Evolutionary conservation across 2,329 filamentous ascomycete species (phyloP), one percentile per base, ranked within the genome.

Genomic region (Berkeleyomyces basicola): DNA sequence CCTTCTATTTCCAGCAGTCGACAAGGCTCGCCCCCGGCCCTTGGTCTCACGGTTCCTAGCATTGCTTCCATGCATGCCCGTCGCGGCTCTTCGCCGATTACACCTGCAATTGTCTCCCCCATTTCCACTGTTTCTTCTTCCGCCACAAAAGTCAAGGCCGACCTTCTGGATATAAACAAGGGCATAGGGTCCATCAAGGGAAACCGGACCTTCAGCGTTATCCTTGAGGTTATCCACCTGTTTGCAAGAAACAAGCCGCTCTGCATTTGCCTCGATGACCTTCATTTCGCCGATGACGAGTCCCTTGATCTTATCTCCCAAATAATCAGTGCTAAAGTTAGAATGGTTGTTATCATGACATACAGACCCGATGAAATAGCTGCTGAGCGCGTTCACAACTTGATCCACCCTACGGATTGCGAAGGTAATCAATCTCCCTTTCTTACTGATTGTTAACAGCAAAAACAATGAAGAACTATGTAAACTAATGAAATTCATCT

Each of bases 281-380:
- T 96, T 40, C 90, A 96, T 68, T 93, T 90, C 71, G 90, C 90
- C 5, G 92, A 96, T 70, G 82, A 87, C 36, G 92, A 96, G 71
- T 93, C 87, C 11, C 75, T 93, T 58, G 89, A 95, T 64, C 77
- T 96, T 61, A 85, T 96, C 46, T 81, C 85, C 14, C 86, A 90
- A 68, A 90, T 96, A 61, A 83, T 95, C 62, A 79, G 80, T 59
- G 84, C 86, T 1, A 86, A 86, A 66, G 82, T 96, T 65, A 89
- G 87, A 23, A 86, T 96, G 75, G 83, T 92, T 23, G 78, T 95
- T 39, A 84, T 95, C 61, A 76, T 96, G 60, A 93, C 90, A 0
- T 86, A 85, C 67, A 82, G 82, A 58, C 83, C 84, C 0, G 83
- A 87, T 23, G 85, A 88, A 68, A 73, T 86, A 11, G 73, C 81